A percentile compares a stretch with the other conserved stretches of the same genome.
phyloP scores from a whole-genome alignment of 1,139 yeast species.

The Yamadazyma diddensiae region DNA sequence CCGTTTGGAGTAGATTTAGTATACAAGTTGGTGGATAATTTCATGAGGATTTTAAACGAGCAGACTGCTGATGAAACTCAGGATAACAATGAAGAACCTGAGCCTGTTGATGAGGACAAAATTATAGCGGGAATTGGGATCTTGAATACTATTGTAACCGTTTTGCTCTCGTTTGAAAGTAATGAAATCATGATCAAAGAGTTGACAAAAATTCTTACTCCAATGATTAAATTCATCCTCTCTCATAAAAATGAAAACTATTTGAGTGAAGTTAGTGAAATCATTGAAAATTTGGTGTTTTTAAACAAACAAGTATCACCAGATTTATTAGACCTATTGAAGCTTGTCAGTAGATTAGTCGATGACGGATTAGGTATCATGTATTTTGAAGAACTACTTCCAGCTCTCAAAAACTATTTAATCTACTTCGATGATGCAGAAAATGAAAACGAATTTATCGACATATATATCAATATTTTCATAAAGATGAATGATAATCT shows the following conservation, averaged over 20 bases:
- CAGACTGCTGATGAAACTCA: slow-evolving; percentile 56
- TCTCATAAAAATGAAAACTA: slow-evolving; percentile 69
- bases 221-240: slow-evolving; percentile 69
- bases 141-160: slow-evolving; percentile 81
- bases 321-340: slow-evolving; percentile 72
- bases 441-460: slow-evolving; percentile 5
- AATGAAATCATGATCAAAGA: slow-evolving; percentile 62
- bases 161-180: slow-evolving; percentile 82
- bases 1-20: slow-evolving; percentile 92
- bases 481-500: slow-evolving; percentile 27
- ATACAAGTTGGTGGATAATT: slow-evolving; percentile 75
- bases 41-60: slow-evolving; percentile 70
- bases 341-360: slow-evolving; percentile 50
- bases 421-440: slow-evolving; percentile 61
- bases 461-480: slow-evolving; percentile 9
- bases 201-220: slow-evolving; percentile 71
- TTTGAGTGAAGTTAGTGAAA: slow-evolving; percentile 76
- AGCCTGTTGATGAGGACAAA: slow-evolving; percentile 69
- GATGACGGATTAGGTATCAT: slow-evolving; percentile 52
- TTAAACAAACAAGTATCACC: slow-evolving; percentile 70
- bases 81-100: slow-evolving; percentile 48
- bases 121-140: slow-evolving; percentile 87
- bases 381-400: slow-evolving; percentile 75
- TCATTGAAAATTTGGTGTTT: slow-evolving; percentile 83
- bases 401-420: slow-evolving; percentile 73